These are phyloP conservation scores for Fusarium cyanostomum DNA, from an alignment of 2,329 filamentous ascomycete genomes.

Conservation along the genomic window DNA sequence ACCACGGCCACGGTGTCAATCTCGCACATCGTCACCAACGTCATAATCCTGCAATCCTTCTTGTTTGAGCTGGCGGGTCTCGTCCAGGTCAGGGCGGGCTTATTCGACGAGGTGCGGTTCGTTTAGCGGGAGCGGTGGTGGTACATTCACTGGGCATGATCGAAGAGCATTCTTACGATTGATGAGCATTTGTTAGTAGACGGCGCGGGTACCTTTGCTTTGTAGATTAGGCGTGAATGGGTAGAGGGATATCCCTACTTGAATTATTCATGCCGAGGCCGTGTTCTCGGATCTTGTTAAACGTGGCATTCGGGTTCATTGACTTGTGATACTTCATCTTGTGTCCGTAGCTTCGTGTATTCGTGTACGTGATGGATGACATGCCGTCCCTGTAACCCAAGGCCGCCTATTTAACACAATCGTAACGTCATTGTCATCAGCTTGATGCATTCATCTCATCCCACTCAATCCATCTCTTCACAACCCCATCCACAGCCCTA, in stretches of 20 bases:
- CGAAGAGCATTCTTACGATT: slow-evolving; percentile 37
- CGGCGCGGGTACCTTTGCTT: slow-evolving; percentile 26
- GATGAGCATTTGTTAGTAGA: slow-evolving; percentile 37
- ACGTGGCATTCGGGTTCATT: slow-evolving; percentile 8
- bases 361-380: slow-evolving; percentile 1
- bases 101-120: slow-evolving; percentile 81
- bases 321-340: slow-evolving; percentile 10
- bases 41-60: slow-evolving; percentile 82
- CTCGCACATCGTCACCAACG: slow-evolving; percentile 82
- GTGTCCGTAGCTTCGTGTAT: slow-evolving; percentile 18
- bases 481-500: slow-evolving; percentile 71
- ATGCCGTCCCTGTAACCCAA: slow-evolving; percentile 6
- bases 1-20: slow-evolving; percentile 66
- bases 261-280: slow-evolving; percentile 22
- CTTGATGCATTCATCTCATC: slow-evolving; percentile 61
- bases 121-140: slow-evolving; percentile 37
- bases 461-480: slow-evolving; percentile 88
- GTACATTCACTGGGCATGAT: slow-evolving; percentile 12
- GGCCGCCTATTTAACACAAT: slow-evolving; percentile 19
- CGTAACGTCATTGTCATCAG: slow-evolving; percentile 21
- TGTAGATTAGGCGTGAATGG: slow-evolving; percentile 22
- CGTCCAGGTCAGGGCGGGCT: slow-evolving; percentile 76
- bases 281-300: slow-evolving; percentile 18
- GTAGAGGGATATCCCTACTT: slow-evolving; percentile 7
- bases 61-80: slow-evolving; percentile 79